Conservation (phyloP, 2,329 filamentous ascomycete species). For the Apiospora saccharicola region DNA sequence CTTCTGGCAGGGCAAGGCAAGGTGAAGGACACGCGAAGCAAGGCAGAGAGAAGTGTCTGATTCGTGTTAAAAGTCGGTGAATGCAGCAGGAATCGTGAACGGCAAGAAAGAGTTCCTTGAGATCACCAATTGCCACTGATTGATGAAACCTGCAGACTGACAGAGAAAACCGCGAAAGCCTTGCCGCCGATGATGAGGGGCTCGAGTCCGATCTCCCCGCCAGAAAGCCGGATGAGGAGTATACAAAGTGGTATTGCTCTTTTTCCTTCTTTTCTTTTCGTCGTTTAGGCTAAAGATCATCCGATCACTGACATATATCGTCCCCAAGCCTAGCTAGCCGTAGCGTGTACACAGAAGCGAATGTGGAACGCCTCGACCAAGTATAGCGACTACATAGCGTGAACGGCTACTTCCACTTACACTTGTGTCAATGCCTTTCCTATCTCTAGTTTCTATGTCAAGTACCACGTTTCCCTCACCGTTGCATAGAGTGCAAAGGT, state of each 20-base stretch:
- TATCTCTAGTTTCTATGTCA: not conserved
- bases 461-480: conserved; percentile 9
- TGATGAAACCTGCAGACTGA: conserved; percentile 10
- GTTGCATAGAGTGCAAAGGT: not conserved
- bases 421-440: not conserved
- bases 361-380: conserved; percentile 6
- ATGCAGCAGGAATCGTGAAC: not conserved
- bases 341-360: not conserved
- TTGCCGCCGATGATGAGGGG: conserved; percentile 14
- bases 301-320: conserved; percentile 10
- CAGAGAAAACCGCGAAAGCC: not conserved
- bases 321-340: not conserved
- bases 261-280: not conserved
- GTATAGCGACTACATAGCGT: conserved; percentile 10
- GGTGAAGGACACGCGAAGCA: conserved; percentile 14
- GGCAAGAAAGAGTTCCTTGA: conserved; percentile 9
- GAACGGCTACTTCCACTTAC: conserved; percentile 9
- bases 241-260: not conserved
- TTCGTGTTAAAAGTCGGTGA: conserved; percentile 23
- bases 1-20: conserved; percentile 14
- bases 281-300: conserved; percentile 11
- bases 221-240: not conserved
- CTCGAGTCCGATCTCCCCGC: conserved; percentile 8
- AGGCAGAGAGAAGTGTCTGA: not conserved
- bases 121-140: conserved; percentile 4